Evolutionary conservation across 2,329 filamentous ascomycete species (phyloP).

Genomic region (Pseudogymnoascus sp.): DNA sequence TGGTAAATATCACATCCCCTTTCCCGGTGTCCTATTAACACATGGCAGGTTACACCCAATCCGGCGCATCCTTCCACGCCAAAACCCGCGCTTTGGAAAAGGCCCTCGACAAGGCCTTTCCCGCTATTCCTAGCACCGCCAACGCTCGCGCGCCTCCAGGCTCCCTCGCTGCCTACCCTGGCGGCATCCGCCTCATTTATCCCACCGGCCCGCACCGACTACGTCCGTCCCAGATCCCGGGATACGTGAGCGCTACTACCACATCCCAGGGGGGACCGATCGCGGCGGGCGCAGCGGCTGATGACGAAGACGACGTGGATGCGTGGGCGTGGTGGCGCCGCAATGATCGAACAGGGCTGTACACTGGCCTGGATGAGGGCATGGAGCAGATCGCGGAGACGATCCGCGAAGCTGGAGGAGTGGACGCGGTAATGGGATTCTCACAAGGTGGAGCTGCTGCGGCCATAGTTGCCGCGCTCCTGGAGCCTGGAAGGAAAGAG

Average conservation of each 20-base stretch:
- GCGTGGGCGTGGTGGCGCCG: conserved; percentile 79
- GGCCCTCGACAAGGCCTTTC: conserved; percentile 66
- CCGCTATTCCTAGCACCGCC: conserved; percentile 47
- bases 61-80: conserved; percentile 72
- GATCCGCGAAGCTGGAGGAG: conserved; percentile 56
- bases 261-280: conserved; percentile 18
- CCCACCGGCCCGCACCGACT: conserved; percentile 63
- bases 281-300: conserved; percentile 33
- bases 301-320: conserved; percentile 50
- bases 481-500: conserved; percentile 49
- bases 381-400: conserved; percentile 55
- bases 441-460: conserved; percentile 71
- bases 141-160: conserved; percentile 47
- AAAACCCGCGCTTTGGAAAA: conserved; percentile 88
- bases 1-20: conserved; percentile 38
- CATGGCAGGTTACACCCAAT: conserved; percentile 74
- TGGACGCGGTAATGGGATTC: conserved; percentile 77
- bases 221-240: conserved; percentile 59
- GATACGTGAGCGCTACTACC: conserved; percentile 42
- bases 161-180: conserved; percentile 34
- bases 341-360: conserved; percentile 56
- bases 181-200: conserved; percentile 51
- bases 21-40: not conserved
- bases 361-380: conserved; percentile 63
- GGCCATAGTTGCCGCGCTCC: conserved; percentile 61